Base-by-base conservation (phyloP, 495 filamentous ascomycete species). In the Penicillium psychrofluorescens region DNA sequence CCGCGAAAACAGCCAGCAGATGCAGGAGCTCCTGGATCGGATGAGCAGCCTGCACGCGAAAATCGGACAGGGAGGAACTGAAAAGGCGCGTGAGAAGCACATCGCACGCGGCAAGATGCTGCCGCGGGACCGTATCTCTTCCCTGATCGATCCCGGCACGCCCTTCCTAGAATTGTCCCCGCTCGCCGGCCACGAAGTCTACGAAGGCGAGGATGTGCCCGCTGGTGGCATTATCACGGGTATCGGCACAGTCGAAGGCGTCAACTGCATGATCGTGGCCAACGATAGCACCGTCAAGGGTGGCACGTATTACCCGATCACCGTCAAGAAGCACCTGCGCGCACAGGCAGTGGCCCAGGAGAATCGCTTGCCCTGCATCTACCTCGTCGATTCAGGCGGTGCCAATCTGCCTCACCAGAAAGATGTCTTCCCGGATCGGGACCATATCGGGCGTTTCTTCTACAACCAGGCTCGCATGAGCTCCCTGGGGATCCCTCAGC, bases 281-380 rank as follows among this genome's bases (percentile, higher is more conserved):
- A 98, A 98, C 55, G 92, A 98, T 59, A 91, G 86, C 72, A 98
- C 92, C 11, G 92, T 95, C 49, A 98, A 98, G 68, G 92, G 94
- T n/a, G 92, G 92, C 37, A 96, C 94, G 2, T 98, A 98, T 68
- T 97, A 90, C 63, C 92, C 92, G 1, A 90, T 98, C 41, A 98
- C 92, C 2, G 90, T 98, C 29, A 95, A 95, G 71, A 98, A 98
- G 68, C 94, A 97, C 66, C 73, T 97, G 11, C 81, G 92, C 43
- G 92, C 92, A 15, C 92, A 98, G 63, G 83, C 80, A 16, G 84
- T 97, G 44, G 92, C 92, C 2, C 78, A 87, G 48, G 86, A 97
- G 63, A 98, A 97, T 57, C 80, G 75, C 49, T 61, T 87, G 5
- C 84, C 84, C 1, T 98, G 92, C 62, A 86, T 98, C 55, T 98